Base-by-base conservation (phyloP, 129 eudicot genomes). In the Escallonia herrerae region DNA sequence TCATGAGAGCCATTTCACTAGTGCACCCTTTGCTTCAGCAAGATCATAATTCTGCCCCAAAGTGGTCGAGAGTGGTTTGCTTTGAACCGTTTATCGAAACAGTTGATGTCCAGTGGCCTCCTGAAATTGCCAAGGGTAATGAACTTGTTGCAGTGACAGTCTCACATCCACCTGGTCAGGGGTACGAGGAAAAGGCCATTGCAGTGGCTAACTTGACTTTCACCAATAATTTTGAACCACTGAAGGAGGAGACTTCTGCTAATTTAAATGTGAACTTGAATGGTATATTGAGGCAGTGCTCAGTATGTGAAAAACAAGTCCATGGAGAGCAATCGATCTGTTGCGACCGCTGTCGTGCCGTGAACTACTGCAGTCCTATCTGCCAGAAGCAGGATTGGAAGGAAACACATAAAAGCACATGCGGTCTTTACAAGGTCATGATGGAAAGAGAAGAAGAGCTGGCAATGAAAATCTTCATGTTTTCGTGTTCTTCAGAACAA, bases 81-180 rank as follows among this genome's bases (percentile, higher is more conserved):
- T 87, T 87, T 74, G 79, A 71, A 44, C 85, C 86, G 56, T 79
- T 87, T 22, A 87, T 87, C 66, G 90, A 84, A 73, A 83, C 90
- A 3, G 85, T 79, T 44, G 90, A 79, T 65, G 78, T 87, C 38
- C 95, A 86, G 33, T 86, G 83, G 84, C 74, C 90, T 64, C 42
- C 70, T 1, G 95, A 78, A 58, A 69, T 83, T 79, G 62, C 71
- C 12, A 76, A 83, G 46, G 76, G 79, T 60, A 64, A 69, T 65
- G 82, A 86, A 43, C 66, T 77, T 50, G 84, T 86, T 33, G 95
- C 90, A 2, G 90, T 86, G 51, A 83, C 90, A 0, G 70, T 86
- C 33, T 83, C 84, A 5, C 77, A 77, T 52, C 95, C 95, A 12
- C 90, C 87, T 39, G 77, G 86, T 67, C 87, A 76, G 45, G 82